phyloP scores from a whole-genome alignment of 768 basidiomycete genomes.

The Lentinus brumalis region DNA sequence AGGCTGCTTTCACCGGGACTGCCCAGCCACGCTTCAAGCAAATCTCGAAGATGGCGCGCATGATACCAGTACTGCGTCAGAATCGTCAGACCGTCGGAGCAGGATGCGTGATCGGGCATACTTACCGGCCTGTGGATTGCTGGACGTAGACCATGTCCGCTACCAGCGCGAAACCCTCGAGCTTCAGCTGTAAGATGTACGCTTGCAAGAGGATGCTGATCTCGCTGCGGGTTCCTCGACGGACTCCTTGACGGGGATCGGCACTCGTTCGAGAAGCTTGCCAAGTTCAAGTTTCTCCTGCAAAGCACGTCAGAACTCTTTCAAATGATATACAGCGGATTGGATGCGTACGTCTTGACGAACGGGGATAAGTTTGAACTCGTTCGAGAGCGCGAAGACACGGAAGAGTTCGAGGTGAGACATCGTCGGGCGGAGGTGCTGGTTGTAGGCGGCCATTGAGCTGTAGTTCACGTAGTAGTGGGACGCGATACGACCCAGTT shows the following conservation, averaged over 20 bases:
- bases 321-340: not conserved
- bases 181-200: slow-evolving; percentile 90
- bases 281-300: slow-evolving; percentile 87
- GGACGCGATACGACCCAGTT: slow-evolving; percentile 91
- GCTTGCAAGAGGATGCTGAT: slow-evolving; percentile 96
- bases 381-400: slow-evolving; percentile 93
- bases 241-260: slow-evolving; percentile 95
- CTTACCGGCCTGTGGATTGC: slow-evolving; percentile 90
- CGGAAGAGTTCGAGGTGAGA: slow-evolving; percentile 88
- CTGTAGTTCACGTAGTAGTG: slow-evolving; percentile 95
- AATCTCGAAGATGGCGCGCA: slow-evolving; percentile 97
- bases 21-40: slow-evolving; percentile 99
- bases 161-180: slow-evolving; percentile 87
- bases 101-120: not conserved
- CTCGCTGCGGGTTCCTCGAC: slow-evolving; percentile 95
- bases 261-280: slow-evolving; percentile 90
- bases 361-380: slow-evolving; percentile 91
- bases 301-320: slow-evolving; percentile 1
- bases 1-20: slow-evolving; percentile 83
- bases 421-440: slow-evolving; percentile 88
- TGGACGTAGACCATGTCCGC: slow-evolving; percentile 97
- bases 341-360: slow-evolving; percentile 56
- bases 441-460: slow-evolving; percentile 96
- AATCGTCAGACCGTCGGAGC: not conserved
- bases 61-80: slow-evolving; percentile 62